Evolutionary conservation across 1,139 yeast species (phyloP).

Genomic region (Blastobotrys apis): DNA sequence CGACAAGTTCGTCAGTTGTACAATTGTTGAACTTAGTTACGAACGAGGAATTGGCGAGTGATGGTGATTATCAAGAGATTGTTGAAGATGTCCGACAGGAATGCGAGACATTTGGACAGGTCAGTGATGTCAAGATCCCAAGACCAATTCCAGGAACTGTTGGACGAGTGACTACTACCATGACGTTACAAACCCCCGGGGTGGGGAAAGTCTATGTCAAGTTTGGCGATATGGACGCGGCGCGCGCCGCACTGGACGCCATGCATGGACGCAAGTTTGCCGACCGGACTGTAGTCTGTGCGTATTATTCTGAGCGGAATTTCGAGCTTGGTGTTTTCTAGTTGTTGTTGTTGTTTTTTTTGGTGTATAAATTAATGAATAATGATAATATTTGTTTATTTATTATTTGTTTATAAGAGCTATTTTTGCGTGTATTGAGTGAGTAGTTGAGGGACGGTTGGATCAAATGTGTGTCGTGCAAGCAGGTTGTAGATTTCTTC

Average conservation of each 20-base stretch:
- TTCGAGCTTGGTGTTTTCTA: slow-evolving; percentile 34
- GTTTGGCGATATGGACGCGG: slow-evolving; percentile 50
- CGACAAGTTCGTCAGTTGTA: slow-evolving; percentile 45
- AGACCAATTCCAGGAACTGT: slow-evolving; percentile 49
- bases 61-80: slow-evolving; percentile 47
- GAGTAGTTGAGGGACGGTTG: slow-evolving; percentile 20
- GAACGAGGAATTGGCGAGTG: slow-evolving; percentile 58
- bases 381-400: background rate
- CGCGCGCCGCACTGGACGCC: slow-evolving; percentile 56
- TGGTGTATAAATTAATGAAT: background rate
- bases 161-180: slow-evolving; percentile 33
- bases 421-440: slow-evolving; percentile 3
- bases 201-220: slow-evolving; percentile 71
- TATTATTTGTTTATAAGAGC: background rate
- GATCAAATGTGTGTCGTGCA: slow-evolving; percentile 67
- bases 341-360: slow-evolving; percentile 5
- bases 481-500: slow-evolving; percentile 61
- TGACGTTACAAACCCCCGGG: slow-evolving; percentile 43
- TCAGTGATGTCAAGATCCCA: slow-evolving; percentile 59
- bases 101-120: slow-evolving; percentile 50
- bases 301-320: slow-evolving; percentile 59
- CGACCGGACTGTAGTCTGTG: slow-evolving; percentile 65
- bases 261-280: slow-evolving; percentile 66
- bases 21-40: slow-evolving; percentile 64
- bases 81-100: slow-evolving; percentile 51